phyloP scores from a whole-genome alignment of 768 basidiomycete genomes.

The Suillus americanus region DNA sequence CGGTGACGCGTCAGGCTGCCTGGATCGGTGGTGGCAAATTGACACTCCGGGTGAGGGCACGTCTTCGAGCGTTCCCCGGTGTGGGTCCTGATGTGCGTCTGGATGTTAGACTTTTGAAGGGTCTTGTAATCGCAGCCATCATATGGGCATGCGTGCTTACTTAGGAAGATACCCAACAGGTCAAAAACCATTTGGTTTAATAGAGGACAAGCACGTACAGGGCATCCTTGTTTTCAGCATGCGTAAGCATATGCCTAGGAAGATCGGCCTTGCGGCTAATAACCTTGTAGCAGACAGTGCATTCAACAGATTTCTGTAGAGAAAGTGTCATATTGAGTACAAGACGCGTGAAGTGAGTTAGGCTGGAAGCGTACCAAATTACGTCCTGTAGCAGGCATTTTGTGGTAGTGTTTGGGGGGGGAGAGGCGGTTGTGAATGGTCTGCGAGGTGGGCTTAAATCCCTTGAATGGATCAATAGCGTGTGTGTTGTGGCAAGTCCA shows the following conservation, averaged over 20 bases:
- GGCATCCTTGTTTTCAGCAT: constrained; percentile 20
- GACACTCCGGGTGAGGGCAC: constrained; percentile 20
- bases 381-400: constrained; percentile 7
- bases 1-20: constrained; percentile 25
- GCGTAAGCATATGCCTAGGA: constrained; percentile 25
- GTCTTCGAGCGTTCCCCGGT: constrained; percentile 9
- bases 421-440: neutral
- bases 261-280: constrained; percentile 28
- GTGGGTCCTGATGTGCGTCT: constrained; percentile 27
- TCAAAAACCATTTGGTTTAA: neutral
- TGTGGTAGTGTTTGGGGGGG: constrained; percentile 1
- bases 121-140: constrained; percentile 20
- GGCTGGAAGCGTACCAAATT: constrained; percentile 10
- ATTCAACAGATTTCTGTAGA: constrained; percentile 12
- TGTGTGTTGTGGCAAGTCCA: constrained; percentile 5
- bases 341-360: neutral
- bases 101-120: constrained; percentile 29
- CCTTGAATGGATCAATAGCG: constrained; percentile 1
- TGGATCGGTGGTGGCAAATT: constrained; percentile 17
- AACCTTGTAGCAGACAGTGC: constrained; percentile 13
- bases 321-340: neutral
- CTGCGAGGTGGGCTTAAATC: neutral
- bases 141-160: constrained; percentile 24
- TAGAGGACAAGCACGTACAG: constrained; percentile 17
- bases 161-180: constrained; percentile 12